Evolutionary conservation across 164 flowering plant genomes (phyloP).

Genomic region (Chimonanthus praecox): DNA sequence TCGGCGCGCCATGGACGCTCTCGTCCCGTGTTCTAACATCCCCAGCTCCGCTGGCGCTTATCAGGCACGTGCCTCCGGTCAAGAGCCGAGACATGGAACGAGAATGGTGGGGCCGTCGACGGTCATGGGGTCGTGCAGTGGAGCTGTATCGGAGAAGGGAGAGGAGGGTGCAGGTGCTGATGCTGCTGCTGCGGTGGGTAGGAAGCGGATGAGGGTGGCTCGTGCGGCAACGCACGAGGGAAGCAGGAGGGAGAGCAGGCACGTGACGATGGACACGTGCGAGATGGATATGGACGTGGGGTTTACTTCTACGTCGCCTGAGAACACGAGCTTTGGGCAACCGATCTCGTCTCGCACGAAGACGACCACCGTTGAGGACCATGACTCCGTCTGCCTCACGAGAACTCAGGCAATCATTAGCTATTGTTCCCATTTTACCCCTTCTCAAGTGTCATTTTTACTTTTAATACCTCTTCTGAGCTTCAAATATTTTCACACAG

Average conservation of each 20-base stretch:
- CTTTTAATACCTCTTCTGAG: no score
- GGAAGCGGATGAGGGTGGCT: slow-evolving; percentile 21
- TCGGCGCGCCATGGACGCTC: slow-evolving; percentile 44
- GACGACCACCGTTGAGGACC: slow-evolving; percentile 42
- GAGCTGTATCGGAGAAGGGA: neutral
- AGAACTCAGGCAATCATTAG: slow-evolving; percentile 30
- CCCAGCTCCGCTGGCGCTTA: slow-evolving; percentile 10
- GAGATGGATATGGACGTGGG: slow-evolving; percentile 36
- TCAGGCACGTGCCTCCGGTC: slow-evolving; percentile 19
- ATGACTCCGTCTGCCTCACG: slow-evolving; percentile 59
- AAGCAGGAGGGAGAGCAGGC: slow-evolving; percentile 27
- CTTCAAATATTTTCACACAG: no score
- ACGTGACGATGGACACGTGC: slow-evolving; percentile 36
- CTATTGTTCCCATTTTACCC: neutral
- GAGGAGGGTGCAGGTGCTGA: neutral
- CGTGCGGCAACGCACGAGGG: slow-evolving; percentile 35
- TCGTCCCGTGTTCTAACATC: slow-evolving; percentile 49
- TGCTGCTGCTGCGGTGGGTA: slow-evolving; percentile 6
- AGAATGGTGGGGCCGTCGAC: slow-evolving; percentile 17
- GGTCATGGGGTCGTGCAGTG: slow-evolving; percentile 50
- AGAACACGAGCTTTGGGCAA: slow-evolving; percentile 47
- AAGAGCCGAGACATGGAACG: neutral
- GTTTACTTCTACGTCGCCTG: slow-evolving; percentile 46
- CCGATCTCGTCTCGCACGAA: slow-evolving; percentile 19
- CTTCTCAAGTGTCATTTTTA: no score